Evolutionary conservation across 352 stramenopile genomes (phyloP), one percentile per base, ranked within the genome.

Genomic region (Albugo laibachii): DNA sequence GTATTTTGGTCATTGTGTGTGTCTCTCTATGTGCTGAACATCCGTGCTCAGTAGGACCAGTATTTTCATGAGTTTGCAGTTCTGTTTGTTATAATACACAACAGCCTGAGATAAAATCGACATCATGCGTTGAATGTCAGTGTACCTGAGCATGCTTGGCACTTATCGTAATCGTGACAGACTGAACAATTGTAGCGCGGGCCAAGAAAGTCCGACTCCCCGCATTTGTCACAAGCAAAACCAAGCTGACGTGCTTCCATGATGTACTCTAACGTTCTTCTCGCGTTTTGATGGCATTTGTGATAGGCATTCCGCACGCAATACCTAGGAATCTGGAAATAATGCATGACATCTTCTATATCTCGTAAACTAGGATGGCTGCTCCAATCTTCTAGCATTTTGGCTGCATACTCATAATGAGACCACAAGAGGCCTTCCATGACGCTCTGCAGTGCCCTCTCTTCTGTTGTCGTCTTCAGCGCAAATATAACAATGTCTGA

Each of bases 181-280:
- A 77, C 51, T 3, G 54, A 58, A 61, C 73, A 86, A 52, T 85
- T 86, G 52, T 69, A 89, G 11, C 76, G 69, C 36, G 69, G 50
- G 13, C 75, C 75, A 15, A 63, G 68, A 50, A 88, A 86, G 37
- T 89, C 73, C 18, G 73, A 84, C 59, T 85, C 64, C 12, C 71
- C 76, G 38, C 73, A 88, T 36, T 63, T 80, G 47, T 88, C 76
- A 47, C 76, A 88, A 37, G 85, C 85, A 43, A 88, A 88, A 0
- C 76, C 76, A 11, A 88, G 51, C 43, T 88, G 76, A 5, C 73
- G 63, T 0, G 70, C 76, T 47, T 84, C 73, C 76, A 88, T 86
- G 45, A 88, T 83, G 50, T 83, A 88, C 41, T 59, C 52, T 41
- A 88, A 55, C 13, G 76, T 86, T 3, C 57, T 58, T 13, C 66